Percentiles rank a stretch among this genome's conserved stretches.
Conservation (phyloP, 176 grass and related monocot genomes). For the Carex pumila region DNA sequence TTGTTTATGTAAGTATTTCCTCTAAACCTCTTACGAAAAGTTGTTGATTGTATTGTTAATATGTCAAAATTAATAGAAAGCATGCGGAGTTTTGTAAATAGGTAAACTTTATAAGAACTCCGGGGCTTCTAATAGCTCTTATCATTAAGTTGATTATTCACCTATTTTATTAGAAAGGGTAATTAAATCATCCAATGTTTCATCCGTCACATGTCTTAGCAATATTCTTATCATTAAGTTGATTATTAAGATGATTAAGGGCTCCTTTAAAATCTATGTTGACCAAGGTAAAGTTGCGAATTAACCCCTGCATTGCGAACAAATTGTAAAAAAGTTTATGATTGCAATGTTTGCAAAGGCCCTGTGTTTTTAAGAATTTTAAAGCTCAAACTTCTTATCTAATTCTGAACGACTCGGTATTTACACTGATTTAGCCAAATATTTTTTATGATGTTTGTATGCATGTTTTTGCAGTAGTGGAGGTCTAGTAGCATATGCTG, state of each 20-base stretch:
- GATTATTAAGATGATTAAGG: too few relatives aligned
- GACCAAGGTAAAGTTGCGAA: neutral
- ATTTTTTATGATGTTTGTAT: neutral
- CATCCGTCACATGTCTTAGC: neutral
- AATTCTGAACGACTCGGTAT: neutral
- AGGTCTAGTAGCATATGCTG: constrained; percentile 79
- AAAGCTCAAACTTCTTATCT: neutral
- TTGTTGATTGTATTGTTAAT: neutral
- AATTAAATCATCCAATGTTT: neutral
- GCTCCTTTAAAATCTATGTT: neutral
- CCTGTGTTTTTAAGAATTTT: neutral
- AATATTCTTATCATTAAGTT: too few relatives aligned
- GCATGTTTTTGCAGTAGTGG: constrained; percentile 45
- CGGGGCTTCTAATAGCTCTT: neutral
- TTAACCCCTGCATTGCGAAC: neutral
- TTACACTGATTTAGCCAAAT: neutral
- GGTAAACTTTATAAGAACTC: neutral
- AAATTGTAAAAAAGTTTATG: neutral
- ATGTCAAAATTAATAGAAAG: neutral
- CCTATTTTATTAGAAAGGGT: neutral
- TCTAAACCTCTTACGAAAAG: neutral
- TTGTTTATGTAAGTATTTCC: neutral
- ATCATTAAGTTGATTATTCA: neutral
- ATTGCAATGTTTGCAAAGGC: neutral
- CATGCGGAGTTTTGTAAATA: neutral